Base-by-base conservation (phyloP, 208 protist genomes). In the Wallacemonas sp. region DNA sequence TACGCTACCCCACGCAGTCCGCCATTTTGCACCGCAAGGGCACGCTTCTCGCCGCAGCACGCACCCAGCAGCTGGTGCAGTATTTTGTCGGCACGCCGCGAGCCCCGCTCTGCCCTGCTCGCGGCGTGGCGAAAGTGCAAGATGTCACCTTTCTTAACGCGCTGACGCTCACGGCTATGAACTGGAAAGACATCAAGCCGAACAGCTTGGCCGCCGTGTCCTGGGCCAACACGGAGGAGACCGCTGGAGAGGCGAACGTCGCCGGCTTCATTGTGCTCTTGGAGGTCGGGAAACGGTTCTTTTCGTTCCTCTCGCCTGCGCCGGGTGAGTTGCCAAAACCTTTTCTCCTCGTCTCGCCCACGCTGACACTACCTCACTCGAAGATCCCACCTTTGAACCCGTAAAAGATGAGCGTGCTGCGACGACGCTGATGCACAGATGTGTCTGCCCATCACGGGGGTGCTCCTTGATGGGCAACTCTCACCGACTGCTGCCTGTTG, bases 231-330 rank as follows among this genome's bases (percentile, higher is more conserved):
- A 83, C 68, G n/a, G 14, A 76, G 17, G 84, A 88, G 17, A 68
- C 72, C 15, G 77, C 79, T 0, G 73, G 39, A 6, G 75, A 91
- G 46, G 82, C 85, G 17, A 93, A 92, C 59, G 71, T 88, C 21
- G 86, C 85, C 11, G 90, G 90, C 30, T 90, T 83, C 72, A 71
- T 96, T 31, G 79, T 90, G 15, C 42, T 93, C 15, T 67, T 93
- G 17, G 90, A 96, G 66, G 76, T 93, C 1, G 86, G 87, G 8
- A 87, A 85, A 54, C 62, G 74, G 14, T 87, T 83, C 54, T 77
- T 92, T 54, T 88, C 86, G 14, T 90, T 96, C 65, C 76, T 93
- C 12, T 73, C 83, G 1, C 87, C 90, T 19, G 75, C 79, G 0
- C 45, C 84, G 4, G 85, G 87, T 0, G 75, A 68, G 31, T 67